Evolutionary conservation across 1,139 yeast genomes (phyloP), one percentile per base, ranked within the genome.

Genomic region (Debaryomyces sp.): DNA sequence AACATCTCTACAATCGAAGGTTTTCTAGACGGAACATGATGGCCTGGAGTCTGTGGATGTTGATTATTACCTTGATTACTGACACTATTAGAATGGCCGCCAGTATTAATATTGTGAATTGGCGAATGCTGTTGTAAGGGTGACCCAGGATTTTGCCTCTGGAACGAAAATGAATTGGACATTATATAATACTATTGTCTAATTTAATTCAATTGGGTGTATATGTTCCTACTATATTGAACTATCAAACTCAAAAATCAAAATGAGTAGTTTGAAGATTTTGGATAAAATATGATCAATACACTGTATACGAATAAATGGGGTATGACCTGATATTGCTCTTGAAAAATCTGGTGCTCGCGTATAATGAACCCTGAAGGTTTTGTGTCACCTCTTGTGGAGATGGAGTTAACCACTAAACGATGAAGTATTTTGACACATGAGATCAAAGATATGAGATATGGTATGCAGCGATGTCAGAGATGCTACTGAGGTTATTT

Each of bases 1-100:
- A 89, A 73, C 68, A 89, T 67, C 62, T 89, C 96, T 38, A 87
- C 96, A 50, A 89, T 87, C n/a, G 95, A 87, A 0, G 88, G 79
- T 56, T 84, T 87, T 52, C 91, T 73, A 17, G 73, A 62, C 1
- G 68, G 63, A 29, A 30, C 43, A 41, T 41, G 43, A 17, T 41
- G 43, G 1, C 22, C 38, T 12, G 38, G 38, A 21, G 38, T 21
- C 38, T 35, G 38, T 30, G 34, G 66, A 45, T 47, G n/a, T n/a
- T n/a, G 45, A 8, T 17, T 39, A 27, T 27, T 26, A 12, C 34
- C 6, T 10, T 18, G 33, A 27, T 21, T 39, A 32, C 21, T 21
- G 36, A 15, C 15, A 17, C n/a, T 18, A 26, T 37, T 37, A 9
- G n/a, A 12, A 24, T 30, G 22, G 10, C 29, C 27, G 9, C 27